A percentile compares a stretch with the other conserved stretches of the same genome.
Conservation (phyloP, 2,329 filamentous ascomycete genomes). For the Nemania abortiva region DNA sequence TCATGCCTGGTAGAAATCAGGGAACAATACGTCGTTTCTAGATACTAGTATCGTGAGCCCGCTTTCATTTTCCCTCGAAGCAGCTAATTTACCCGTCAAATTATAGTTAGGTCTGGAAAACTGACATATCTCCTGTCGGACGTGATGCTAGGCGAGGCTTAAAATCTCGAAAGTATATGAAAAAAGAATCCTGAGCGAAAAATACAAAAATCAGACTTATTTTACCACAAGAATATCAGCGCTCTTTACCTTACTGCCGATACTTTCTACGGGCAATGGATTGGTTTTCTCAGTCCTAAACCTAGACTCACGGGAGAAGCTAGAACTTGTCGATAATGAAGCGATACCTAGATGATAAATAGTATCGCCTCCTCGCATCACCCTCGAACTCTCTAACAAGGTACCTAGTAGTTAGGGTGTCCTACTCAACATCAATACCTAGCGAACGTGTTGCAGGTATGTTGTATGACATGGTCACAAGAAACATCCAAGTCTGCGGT, state of each 20-base stretch:
- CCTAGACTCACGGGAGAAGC: neutral
- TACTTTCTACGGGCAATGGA: no score
- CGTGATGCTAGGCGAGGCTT: no score
- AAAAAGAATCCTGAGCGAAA: no score
- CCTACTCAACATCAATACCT: neutral
- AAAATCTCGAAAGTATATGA: no score
- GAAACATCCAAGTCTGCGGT: conserved; percentile 1
- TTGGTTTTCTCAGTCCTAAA: no score
- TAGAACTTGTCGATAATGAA: neutral
- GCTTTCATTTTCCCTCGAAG: no score
- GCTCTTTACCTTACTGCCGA: no score
- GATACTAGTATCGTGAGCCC: neutral
- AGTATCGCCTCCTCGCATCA: neutral
- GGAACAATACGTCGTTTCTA: neutral
- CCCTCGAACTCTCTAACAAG: neutral
- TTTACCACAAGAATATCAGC: no score
- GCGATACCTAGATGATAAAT: neutral
- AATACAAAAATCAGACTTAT: no score
- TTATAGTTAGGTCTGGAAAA: neutral
- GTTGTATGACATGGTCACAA: conserved; percentile 16
- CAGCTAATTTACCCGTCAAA: neutral
- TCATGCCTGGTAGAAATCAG: no score
- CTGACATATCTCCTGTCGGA: neutral
- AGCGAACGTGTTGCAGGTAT: neutral
- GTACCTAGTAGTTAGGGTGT: neutral